Evolutionary conservation across 495 filamentous ascomycete species (phyloP), one percentile per base, ranked within the genome.

Genomic region (Penicillium verhagenii): DNA sequence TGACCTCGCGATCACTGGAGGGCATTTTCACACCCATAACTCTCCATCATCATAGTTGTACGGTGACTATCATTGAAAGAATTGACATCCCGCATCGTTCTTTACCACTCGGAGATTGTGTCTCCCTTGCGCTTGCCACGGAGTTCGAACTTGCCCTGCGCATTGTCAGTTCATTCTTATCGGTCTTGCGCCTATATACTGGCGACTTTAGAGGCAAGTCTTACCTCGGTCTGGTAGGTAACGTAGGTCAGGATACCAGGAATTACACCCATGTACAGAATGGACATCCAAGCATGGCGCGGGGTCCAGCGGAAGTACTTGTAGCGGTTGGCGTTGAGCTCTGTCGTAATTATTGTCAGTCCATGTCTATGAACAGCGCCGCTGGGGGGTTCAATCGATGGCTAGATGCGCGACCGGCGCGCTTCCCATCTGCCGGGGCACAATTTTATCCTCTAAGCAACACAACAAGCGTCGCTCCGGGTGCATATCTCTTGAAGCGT

Each of bases 271-370:
- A 86, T 79, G 72, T 91, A 96, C 28, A 85, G 67, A 63, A 96
- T 82, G 4, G 84, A 87, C 56, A 96, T 57, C 78, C 83, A 83
- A 21, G 89, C 91, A 40, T 91, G 94, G 59, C 89, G 80, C 21
- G 83, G 80, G 13, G 86, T 97, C 89, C 89, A 97, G 64, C 90
- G 83, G 82, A 97, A 98, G 83, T 91, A 96, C 75, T 89, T 92
- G 83, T 91, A 87, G 46, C 94, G 89, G 77, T 95, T 92, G 59
- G 77, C 69, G 61, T 79, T 82, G 84, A 97, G 88, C 66, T 88
- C 94, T 98, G 64, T 65, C 8, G 6, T 20, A 24, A 37, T 29
- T 21, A n/a, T n/a, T 19, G 57, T 73, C 54, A 68, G 69, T 59
- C 9, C 60, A 31, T 44, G 25, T 11, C 33, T 18, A 9, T 6